Base-by-base conservation (phyloP, 805 yeast genomes). In the Kregervanrija pseudodelftensis region DNA sequence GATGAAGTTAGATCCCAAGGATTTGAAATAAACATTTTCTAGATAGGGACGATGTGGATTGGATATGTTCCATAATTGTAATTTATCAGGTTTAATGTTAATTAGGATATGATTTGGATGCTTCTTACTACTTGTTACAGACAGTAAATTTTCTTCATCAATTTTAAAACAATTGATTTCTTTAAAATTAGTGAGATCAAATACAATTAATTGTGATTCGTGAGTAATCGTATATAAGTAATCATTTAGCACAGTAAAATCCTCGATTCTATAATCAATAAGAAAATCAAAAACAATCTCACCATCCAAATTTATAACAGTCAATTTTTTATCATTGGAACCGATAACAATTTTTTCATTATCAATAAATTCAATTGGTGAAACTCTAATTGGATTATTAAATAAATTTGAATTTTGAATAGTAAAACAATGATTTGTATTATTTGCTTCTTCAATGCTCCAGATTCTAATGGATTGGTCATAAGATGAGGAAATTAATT, bases 41-140 rank as follows among this genome's bases (percentile, higher is more conserved):
- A 88, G 58, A 30, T 35, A 49, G n/a, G 60, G 60, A 30, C 43
- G 44, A 1, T 78, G 64, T 4, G 80, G 75, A 45, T 69, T 72
- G 34, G 71, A 61, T 49, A 85, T 76, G 51, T 87, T 86, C 95
- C 95, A 87, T 4, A 88, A 65, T 54, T 86, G 93, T 8, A 88
- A 61, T 57, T 85, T 93, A 55, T 84, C 88, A 0, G 87, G 83
- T 12, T 79, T 77, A 14, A 81, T 74, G 53, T 80, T 85, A 17
- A 87, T 69, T 36, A 88, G 63, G 8, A 79, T 67, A 47, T 54
- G 57, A 36, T 69, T 69, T 32, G 80, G 72, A 28, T 83, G 5
- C 86, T 62, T 13, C 66, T 67, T 8, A 84, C 63, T 30, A 46
- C 38, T 16, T 59, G 48, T 34, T 49, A 39, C 69, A 28, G 73